These are phyloP conservation scores for Tulasnella sp. DNA, from an alignment of 768 basidiomycete species.

Conservation along the genomic window DNA sequence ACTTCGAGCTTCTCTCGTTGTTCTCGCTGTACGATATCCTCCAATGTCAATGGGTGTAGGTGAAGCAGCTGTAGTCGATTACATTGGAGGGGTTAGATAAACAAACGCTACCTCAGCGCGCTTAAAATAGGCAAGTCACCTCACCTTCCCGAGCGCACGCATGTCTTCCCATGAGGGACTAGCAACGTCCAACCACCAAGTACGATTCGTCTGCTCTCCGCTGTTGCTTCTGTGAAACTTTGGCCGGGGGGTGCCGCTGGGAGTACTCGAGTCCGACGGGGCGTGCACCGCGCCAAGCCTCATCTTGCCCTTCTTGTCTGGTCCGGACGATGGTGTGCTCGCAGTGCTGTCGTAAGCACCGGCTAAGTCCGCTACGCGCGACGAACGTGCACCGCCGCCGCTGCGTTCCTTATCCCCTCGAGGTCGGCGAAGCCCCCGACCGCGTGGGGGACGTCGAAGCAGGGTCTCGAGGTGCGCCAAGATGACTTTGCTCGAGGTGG, in stretches of 20 bases:
- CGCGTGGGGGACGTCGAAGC: slow-evolving; percentile 18
- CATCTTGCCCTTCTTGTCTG: slow-evolving; percentile 30
- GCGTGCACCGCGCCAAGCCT: neutral
- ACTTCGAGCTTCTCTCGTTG: slow-evolving; percentile 84
- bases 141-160: slow-evolving; percentile 70
- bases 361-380: neutral
- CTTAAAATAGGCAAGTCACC: slow-evolving; percentile 16
- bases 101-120: neutral
- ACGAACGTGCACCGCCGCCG: neutral
- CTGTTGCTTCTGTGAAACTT: slow-evolving; percentile 1
- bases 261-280: neutral
- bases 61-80: slow-evolving; percentile 68
- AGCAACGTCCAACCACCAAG: slow-evolving; percentile 88
- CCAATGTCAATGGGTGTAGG: slow-evolving; percentile 83
- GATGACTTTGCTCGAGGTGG: slow-evolving; percentile 37
- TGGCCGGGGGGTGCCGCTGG: neutral
- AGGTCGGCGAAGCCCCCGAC: slow-evolving; percentile 6
- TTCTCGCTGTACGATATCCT: slow-evolving; percentile 87
- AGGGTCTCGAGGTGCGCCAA: slow-evolving; percentile 40
- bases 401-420: neutral
- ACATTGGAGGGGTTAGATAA: neutral
- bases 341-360: slow-evolving; percentile 8
- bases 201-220: slow-evolving; percentile 21
- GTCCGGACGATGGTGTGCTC: neutral
- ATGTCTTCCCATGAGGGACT: slow-evolving; percentile 84